phyloP scores from a whole-genome alignment of 768 basidiomycete species.

The Cantharellus anzutake region DNA sequence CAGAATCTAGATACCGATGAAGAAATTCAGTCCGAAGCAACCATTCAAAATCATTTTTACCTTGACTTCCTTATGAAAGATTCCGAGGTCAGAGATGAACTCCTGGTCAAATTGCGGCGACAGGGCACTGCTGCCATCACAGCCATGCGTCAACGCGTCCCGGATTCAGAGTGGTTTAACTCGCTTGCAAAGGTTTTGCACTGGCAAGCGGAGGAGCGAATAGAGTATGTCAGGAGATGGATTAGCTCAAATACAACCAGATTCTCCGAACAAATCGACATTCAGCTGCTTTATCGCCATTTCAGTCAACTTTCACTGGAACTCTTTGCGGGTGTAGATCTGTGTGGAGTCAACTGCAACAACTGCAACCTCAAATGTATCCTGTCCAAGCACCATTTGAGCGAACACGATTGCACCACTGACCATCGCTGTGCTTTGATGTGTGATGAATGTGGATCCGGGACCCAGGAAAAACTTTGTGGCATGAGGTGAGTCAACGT shows the following conservation, averaged over 20 bases:
- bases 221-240: slow-evolving; percentile 33
- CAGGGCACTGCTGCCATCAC: slow-evolving; percentile 18
- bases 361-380: slow-evolving; percentile 33
- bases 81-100: slow-evolving; percentile 11
- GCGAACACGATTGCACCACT: slow-evolving; percentile 32
- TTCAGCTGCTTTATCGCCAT: slow-evolving; percentile 26
- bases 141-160: slow-evolving; percentile 16
- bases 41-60: slow-evolving; percentile 19
- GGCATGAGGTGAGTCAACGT: no score
- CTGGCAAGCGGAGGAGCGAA: slow-evolving; percentile 23
- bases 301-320: slow-evolving; percentile 28
- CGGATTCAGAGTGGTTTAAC: slow-evolving; percentile 26
- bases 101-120: slow-evolving; percentile 12
- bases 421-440: slow-evolving; percentile 25
- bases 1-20: slow-evolving; percentile 36
- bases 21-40: slow-evolving; percentile 16
- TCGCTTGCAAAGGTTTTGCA: slow-evolving; percentile 23
- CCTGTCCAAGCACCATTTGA: slow-evolving; percentile 25
- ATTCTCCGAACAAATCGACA: slow-evolving; percentile 26
- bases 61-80: slow-evolving; percentile 2
- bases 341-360: slow-evolving; percentile 31
- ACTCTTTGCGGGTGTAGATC: slow-evolving; percentile 25
- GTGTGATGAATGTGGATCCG: slow-evolving; percentile 21
- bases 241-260: slow-evolving; percentile 28
- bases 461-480: no score